Evolutionary conservation across 352 stramenopile genomes (phyloP), one percentile per base, ranked within the genome.

Genomic region (Globisporangium camurandrum): DNA sequence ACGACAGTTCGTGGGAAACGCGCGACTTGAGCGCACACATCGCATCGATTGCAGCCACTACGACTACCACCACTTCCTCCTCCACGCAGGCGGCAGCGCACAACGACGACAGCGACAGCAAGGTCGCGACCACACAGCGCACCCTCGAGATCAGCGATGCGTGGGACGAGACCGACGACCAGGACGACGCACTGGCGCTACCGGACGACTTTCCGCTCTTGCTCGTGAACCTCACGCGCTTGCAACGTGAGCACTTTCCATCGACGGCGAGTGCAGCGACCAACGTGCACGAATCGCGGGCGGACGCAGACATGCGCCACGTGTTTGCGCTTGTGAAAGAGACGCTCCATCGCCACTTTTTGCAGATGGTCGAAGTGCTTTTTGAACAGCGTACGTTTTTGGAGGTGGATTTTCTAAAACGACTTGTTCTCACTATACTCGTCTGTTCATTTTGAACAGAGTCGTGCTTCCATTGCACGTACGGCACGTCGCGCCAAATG

Each of bases 151-250:
- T 59, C 31, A 59, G 67, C 24, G 14, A 12, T 34, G 62, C 61
- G 1, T 85, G 74, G 74, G 66, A 69, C 31, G 44, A 78, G 33
- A 51, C 69, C 9, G 54, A 56, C 8, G 66, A 69, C 31, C 41
- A 78, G 33, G 52, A 71, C 9, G 54, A 56, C 8, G 38, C 51
- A 14, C 57, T 59, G 1, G 69, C 75, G 0, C 57, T 88, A 10
- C 77, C 77, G 0, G 75, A 88, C 34, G 75, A 86, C 40, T 88
- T 88, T 44, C 77, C 77, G 2, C 44, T 83, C 43, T 66, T 88
- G 26, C 61, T 88, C 22, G 62, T 88, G 20, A 88, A 88, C 50
- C 50, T 86, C 41, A 78, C 75, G 31, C 62, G 67, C 3, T 46
- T 86, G 24, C 71, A 80, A 48, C 58, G 64, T 7, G 62, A 84